Evolutionary conservation across 352 stramenopile species (phyloP), one percentile per base, ranked within the genome.

Genomic region (Globisporangium polare): DNA sequence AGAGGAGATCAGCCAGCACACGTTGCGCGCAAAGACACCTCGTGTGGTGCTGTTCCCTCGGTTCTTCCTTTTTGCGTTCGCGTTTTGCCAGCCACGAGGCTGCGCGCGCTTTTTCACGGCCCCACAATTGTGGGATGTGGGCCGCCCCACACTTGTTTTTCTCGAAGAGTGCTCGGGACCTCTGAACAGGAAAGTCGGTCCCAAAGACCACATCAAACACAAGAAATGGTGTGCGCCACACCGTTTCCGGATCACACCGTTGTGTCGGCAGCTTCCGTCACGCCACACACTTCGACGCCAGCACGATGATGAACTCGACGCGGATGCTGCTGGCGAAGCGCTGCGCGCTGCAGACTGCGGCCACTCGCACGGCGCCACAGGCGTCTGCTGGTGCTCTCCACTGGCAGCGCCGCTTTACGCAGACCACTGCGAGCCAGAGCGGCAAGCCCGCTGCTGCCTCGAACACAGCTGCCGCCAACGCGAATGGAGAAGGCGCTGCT

Each of bases 361-460:
- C 20, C 20, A 13, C 27, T 56, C 55, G 29, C 27, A 26, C 18
- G 27, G 29, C 42, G 1, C n/a, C 55, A 47, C 15, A 31, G 17
- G 20, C 8, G 8, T 39, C 33, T 39, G 9, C 52, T 42, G 22
- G 22, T 45, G 15, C 42, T 33, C 20, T 35, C 7, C 60, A 47
- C 15, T 24, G 39, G 60, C 60, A 66, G 24, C 35, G 58, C 15
- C 49, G 58, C 50, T 65, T 59, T 15, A 42, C 51, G 24, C 52
- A 66, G 26, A 51, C 18, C n/a, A 37, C 3, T 15, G 43, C 42
- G 12, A 54, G 0, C 29, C 51, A 61, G 41, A 5, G 31, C 9
- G 22, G 29, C 12, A 64, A 56, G 17, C 20, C 47, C 15, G 51
- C 51, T 31, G 58, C 24, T 31, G 24, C 26, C 12, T 42, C 50